Conservation (phyloP, 352 stramenopile genomes). For the Pythium plurisporium region DNA sequence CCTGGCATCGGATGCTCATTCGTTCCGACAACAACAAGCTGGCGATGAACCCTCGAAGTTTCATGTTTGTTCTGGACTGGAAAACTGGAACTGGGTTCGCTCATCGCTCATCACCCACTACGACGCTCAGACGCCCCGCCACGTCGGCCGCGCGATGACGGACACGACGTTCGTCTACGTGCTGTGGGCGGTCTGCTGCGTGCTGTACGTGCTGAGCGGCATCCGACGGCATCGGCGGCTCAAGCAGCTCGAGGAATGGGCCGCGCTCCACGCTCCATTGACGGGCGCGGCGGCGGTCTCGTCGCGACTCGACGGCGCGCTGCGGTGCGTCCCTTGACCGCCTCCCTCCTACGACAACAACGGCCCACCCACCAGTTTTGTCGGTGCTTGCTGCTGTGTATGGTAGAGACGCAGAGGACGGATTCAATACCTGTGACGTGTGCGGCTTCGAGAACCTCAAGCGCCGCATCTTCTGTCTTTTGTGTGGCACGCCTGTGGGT, state of each 20-base stretch:
- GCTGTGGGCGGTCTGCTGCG: slow-evolving; percentile 4
- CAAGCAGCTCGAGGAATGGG: slow-evolving; percentile 8
- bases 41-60: neutral
- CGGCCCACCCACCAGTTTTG: neutral
- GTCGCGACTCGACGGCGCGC: slow-evolving; percentile 10
- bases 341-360: neutral
- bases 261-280: slow-evolving; percentile 4
- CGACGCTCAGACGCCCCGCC: neutral
- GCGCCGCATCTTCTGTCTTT: slow-evolving; percentile 2
- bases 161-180: slow-evolving; percentile 5
- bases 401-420: slow-evolving; percentile 7
- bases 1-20: neutral
- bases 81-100: neutral
- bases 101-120: neutral
- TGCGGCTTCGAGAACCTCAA: slow-evolving; percentile 16
- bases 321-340: slow-evolving; percentile 1
- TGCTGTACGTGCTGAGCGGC: slow-evolving; percentile 3
- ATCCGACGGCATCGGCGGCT: neutral
- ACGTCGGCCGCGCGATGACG: neutral
- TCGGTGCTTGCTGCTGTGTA: neutral
- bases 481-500: slow-evolving; percentile 4
- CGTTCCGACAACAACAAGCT: neutral
- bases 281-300: neutral
- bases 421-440: slow-evolving; percentile 4
- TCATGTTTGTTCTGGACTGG: slow-evolving; percentile 1